Percentiles rank a stretch among this genome's conserved stretches.
phyloP scores from a whole-genome alignment of 2,329 filamentous ascomycete genomes.

The Pseudogymnoascus sp. region DNA sequence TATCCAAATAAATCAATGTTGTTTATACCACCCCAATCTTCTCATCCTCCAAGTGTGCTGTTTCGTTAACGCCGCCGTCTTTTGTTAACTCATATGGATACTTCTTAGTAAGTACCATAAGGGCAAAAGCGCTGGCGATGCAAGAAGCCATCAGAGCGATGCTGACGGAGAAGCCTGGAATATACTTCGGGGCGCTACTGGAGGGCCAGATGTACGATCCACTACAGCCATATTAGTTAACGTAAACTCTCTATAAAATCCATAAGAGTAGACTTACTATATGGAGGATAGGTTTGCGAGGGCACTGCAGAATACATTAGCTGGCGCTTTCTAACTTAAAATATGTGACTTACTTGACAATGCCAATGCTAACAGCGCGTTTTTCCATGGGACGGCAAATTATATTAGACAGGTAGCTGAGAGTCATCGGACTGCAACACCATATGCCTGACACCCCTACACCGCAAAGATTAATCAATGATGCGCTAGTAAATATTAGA shows the following conservation, averaged over 20 bases:
- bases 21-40: neutral
- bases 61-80: conserved; percentile 12
- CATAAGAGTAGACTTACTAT: neutral
- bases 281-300: neutral
- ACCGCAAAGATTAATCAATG: neutral
- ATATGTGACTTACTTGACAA: conserved; percentile 19
- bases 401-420: neutral
- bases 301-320: neutral
- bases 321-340: conserved; percentile 20
- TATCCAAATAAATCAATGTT: neutral
- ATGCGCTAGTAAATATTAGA: neutral
- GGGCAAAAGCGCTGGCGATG: conserved; percentile 11
- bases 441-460: neutral
- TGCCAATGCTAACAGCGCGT: conserved; percentile 12
- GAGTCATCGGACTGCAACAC: neutral
- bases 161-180: conserved; percentile 14
- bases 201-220: neutral
- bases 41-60: conserved; percentile 1
- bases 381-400: neutral
- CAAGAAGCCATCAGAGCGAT: conserved; percentile 12
- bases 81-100: conserved; percentile 16
- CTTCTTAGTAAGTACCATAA: conserved; percentile 17
- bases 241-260: neutral
- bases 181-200: neutral
- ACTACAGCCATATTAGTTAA: conserved; percentile 1